Evolutionary conservation across 495 filamentous ascomycete species (phyloP).

Genomic region (Oidiodendron maius): DNA sequence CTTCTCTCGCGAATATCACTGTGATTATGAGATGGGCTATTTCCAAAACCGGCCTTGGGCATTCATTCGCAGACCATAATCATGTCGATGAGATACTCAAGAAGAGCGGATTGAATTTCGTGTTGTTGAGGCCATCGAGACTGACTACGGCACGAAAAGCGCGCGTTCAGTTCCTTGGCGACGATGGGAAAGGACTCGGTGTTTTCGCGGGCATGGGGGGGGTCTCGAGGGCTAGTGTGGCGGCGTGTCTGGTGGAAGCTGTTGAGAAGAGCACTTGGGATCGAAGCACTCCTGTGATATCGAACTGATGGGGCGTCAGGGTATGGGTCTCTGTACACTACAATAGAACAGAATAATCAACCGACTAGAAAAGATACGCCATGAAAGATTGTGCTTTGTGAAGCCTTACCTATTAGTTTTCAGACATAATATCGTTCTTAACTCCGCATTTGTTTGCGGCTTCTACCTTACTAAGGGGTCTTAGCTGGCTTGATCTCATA

Average conservation of each 20-base stretch:
- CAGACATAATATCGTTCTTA: conserved; percentile 10
- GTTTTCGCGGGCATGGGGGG: conserved; percentile 20
- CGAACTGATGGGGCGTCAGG: conserved; percentile 24
- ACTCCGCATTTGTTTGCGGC: conserved; percentile 7
- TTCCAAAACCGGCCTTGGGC: conserved; percentile 23
- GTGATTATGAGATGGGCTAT: conserved; percentile 31
- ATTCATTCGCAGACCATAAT: conserved; percentile 32
- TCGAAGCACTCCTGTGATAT: conserved; percentile 32
- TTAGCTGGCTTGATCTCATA: too few species aligned
- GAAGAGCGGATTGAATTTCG: conserved; percentile 24
- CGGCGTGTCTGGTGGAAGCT: conserved; percentile 36
- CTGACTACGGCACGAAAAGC: conserved; percentile 26
- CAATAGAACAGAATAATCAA: conserved; percentile 14
- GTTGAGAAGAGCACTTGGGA: conserved; percentile 29
- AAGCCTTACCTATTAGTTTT: conserved; percentile 8
- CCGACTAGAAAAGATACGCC: conserved; percentile 7
- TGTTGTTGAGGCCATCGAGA: conserved; percentile 30
- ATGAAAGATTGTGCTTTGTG: conserved; percentile 9
- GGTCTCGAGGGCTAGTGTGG: conserved; percentile 36
- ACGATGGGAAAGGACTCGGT: conserved; percentile 28
- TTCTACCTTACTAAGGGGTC: conserved; percentile 5
- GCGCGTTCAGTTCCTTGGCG: conserved; percentile 27
- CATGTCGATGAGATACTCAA: conserved; percentile 25
- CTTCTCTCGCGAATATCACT: conserved; percentile 24
- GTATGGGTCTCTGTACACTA: conserved; percentile 16